A percentile compares a stretch with the other conserved stretches of the same genome.
phyloP scores from a whole-genome alignment of 148 eudicot species.

The Dianthus caryophyllus region DNA sequence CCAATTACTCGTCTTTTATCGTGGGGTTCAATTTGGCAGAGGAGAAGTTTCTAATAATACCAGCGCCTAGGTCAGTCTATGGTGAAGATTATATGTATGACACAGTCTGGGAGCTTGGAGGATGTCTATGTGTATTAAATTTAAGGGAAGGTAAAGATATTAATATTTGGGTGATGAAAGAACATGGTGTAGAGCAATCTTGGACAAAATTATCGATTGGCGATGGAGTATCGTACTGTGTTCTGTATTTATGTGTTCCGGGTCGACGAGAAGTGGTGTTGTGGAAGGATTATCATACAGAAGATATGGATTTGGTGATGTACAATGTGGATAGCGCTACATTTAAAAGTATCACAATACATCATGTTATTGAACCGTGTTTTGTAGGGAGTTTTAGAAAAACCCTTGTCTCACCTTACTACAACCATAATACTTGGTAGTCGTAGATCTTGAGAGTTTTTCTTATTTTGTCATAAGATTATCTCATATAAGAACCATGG shows the following conservation, averaged over 20 bases:
- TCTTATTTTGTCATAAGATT: too few relatives aligned
- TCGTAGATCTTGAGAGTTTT: background rate
- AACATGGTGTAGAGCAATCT: slow-evolving; percentile 9
- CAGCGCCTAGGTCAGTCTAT: too few relatives aligned
- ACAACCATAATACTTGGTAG: slow-evolving; percentile 4
- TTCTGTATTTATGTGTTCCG: background rate
- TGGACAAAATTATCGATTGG: slow-evolving; percentile 10
- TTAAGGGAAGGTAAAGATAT: background rate
- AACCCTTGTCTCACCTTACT: slow-evolving; percentile 19
- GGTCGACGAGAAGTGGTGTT: background rate
- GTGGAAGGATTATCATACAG: background rate
- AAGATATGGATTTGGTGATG: slow-evolving; percentile 1
- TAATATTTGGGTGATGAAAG: slow-evolving; percentile 22
- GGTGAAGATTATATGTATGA: too few relatives aligned
- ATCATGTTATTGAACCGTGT: too few relatives aligned
- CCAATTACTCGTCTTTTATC: background rate
- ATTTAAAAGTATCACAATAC: background rate
- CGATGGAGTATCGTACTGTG: background rate
- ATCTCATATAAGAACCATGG: too few relatives aligned
- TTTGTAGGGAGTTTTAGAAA: background rate
- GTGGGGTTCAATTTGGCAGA: background rate
- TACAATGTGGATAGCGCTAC: background rate
- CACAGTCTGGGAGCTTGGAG: slow-evolving; percentile 4
- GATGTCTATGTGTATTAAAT: slow-evolving; percentile 20
- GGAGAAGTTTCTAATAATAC: too few relatives aligned